Evolutionary conservation across 345 rosid genomes (phyloP), one percentile per base, ranked within the genome.

Genomic region (Clarkia xantiana): DNA sequence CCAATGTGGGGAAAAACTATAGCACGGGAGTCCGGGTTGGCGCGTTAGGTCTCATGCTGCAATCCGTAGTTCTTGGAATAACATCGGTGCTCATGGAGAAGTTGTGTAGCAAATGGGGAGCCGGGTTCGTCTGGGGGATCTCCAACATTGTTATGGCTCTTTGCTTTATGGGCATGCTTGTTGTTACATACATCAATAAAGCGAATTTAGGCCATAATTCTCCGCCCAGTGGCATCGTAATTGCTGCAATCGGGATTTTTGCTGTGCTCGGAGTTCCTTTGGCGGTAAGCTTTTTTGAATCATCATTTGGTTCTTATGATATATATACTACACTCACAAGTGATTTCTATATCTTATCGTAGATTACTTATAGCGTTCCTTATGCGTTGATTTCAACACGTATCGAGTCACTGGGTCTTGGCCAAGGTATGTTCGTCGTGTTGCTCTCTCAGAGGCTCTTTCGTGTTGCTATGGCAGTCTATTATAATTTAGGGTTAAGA

Each of bases 31-130:
- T 82, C 58, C 77, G 99, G 60, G 80, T 77, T 78, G 95, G 99
- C 22, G 82, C 99, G 9, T 60, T 87, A 47, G 90, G 87, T 58
- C 71, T 91, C 68, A 84, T 87, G 99, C 68, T 91, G 69, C 89
- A 91, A 58, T 91, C 95, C 46, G 71, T 78, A 58, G 68, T 80
- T 49, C 90, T 91, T 47, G 99, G 96, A 66, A 62, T 86, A 70
- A 87, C 99, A 51, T 91, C 98, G 38, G 54, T 86, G 69, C 76
- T 86, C 36, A 78, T 91, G 93, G 96, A 91, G 79, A 91, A 81
- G 61, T 81, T 91, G 42, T 81, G 87, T 65, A 66, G 96, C 69
- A 91, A 81, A 71, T 75, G 86, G 89, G 96, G 98, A 20, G 94
- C 96, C 59, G 96, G 94, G 67, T 81, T 86, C 66, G 29, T 84